Base-by-base conservation (phyloP, 768 basidiomycete species). In the Leccinum olivaceopallidum region DNA sequence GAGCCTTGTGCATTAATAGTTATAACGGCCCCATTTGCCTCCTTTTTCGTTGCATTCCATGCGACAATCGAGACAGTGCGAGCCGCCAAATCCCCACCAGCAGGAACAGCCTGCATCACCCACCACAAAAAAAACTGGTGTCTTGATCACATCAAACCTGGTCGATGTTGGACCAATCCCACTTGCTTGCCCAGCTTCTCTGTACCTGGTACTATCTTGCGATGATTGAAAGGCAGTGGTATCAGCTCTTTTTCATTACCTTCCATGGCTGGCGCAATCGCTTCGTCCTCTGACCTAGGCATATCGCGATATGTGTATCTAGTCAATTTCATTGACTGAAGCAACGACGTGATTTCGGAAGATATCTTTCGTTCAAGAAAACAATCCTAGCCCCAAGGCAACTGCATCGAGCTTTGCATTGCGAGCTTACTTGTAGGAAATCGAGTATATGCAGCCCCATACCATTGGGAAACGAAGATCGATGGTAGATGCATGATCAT, bases 41-140 rank as follows among this genome's bases (percentile, higher is more conserved):
- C 67, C 68, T 3, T 60, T 60, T 13, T 62, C 16, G 71, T 67
- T 4, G 80, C 75, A 42, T 71, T 75, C 85, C 84, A 90, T 0
- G 73, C 69, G 0, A 81, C 79, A 16, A 86, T 82, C 2, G 79
- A 69, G 0, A 81, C 77, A 26, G 71, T 0, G 87, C 88, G 10
- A 95, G 79, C 1, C 92, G 80, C 88, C 92, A 39, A 65, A 95
- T 78, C 69, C 95, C 94, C 9, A 87, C 18, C 6, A 93, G 71
- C 1, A 93, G 94, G 77, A 95, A 96, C 30, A 93, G 78, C 39
- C 18, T 0, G 1, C 39, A 18, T 18, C 39, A 18, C 8, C 18
- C 18, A 39, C 6, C 39, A 30, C 2, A 1, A 18, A 39, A 18
- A 39, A 6, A 6, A 26, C 26, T 37, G 6, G 14, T 16, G 16